A percentile compares a stretch with the other conserved stretches of the same genome.
phyloP scores from a whole-genome alignment of 768 basidiomycete genomes.

The Leccinum boreale region DNA sequence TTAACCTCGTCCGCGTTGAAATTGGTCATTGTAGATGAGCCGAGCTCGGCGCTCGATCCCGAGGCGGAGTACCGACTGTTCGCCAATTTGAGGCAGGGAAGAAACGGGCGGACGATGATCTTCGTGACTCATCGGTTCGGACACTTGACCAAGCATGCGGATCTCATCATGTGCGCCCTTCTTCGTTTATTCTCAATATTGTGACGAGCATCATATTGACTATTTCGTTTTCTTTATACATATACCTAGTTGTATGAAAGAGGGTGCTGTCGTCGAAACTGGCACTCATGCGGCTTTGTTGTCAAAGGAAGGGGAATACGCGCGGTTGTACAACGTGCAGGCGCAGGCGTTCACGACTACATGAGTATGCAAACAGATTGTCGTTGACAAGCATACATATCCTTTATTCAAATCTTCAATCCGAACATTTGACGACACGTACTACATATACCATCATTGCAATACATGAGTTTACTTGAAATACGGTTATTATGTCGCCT shows the following conservation, averaged over 20 bases:
- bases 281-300: constrained; percentile 34
- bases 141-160: constrained; percentile 36
- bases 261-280: constrained; percentile 29
- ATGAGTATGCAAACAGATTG: not conserved
- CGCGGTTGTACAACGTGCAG: constrained; percentile 32
- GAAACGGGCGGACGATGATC: constrained; percentile 37
- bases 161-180: constrained; percentile 34
- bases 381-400: too few species aligned
- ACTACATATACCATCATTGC: too few species aligned
- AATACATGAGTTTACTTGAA: too few species aligned
- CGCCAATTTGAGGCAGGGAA: constrained; percentile 21
- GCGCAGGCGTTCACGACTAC: constrained; percentile 27
- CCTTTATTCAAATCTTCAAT: too few species aligned
- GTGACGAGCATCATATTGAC: not conserved
- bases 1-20: constrained; percentile 25
- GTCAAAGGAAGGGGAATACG: constrained; percentile 30
- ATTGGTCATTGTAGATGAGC: constrained; percentile 36
- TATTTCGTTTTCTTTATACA: not conserved
- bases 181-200: not conserved
- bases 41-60: constrained; percentile 38
- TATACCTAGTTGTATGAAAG: constrained; percentile 31
- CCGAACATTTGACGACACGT: too few species aligned
- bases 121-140: constrained; percentile 41
- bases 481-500: too few species aligned
- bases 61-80: constrained; percentile 34